phyloP scores from a whole-genome alignment of 257 asterid genomes.

The Dorcoceras hygrometricum region DNA sequence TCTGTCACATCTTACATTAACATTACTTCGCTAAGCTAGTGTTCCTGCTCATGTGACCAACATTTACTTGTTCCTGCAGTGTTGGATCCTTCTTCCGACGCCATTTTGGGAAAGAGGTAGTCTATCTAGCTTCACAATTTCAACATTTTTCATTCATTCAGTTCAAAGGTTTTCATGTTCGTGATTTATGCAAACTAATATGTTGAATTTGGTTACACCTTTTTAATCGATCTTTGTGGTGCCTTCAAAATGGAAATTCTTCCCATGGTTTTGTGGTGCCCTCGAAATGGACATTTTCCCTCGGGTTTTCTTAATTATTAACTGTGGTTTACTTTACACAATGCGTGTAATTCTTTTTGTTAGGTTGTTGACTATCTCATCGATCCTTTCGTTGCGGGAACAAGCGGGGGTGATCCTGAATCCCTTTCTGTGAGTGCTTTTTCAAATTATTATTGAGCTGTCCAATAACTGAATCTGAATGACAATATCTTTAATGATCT shows the following conservation, averaged over 20 bases:
- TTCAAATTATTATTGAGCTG: slow-evolving; percentile 18
- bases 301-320: slow-evolving; percentile 10
- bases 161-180: slow-evolving; percentile 16
- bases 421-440: slow-evolving; percentile 78
- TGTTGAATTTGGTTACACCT: slow-evolving; percentile 4
- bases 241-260: not conserved
- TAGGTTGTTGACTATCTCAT: slow-evolving; percentile 92
- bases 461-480: slow-evolving; percentile 8
- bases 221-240: slow-evolving; percentile 5
- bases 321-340: slow-evolving; percentile 16
- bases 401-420: slow-evolving; percentile 86
- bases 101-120: slow-evolving; percentile 96
- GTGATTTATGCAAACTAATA: slow-evolving; percentile 12
- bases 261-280: slow-evolving; percentile 8
- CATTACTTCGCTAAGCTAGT: slow-evolving; percentile 1
- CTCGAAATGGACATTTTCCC: not conserved
- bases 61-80: slow-evolving; percentile 50
- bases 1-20: slow-evolving; percentile 4
- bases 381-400: slow-evolving; percentile 95
- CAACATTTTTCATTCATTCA: slow-evolving; percentile 6
- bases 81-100: slow-evolving; percentile 89
- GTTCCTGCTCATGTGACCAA: slow-evolving; percentile 21
- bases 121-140: slow-evolving; percentile 18
- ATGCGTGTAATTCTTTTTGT: slow-evolving; percentile 1
- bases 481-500: not conserved